These are phyloP conservation scores for Aspergillus proliferans DNA, from an alignment of 2,329 filamentous ascomycete species.

Conservation along the genomic window DNA sequence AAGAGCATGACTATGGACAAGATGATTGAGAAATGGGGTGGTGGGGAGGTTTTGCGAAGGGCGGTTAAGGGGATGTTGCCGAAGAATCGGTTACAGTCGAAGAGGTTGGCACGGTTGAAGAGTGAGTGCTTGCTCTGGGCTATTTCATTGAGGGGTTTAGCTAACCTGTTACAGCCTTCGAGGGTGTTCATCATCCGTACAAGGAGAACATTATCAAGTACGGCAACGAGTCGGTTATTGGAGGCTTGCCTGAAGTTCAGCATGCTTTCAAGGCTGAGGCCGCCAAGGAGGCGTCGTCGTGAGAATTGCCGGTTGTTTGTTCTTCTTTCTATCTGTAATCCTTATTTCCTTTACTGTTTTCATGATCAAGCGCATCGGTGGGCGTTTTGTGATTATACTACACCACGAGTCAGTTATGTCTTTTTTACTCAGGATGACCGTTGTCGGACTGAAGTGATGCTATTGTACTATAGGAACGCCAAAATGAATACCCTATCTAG, in stretches of 20 bases:
- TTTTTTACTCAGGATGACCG: neutral
- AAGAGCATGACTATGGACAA: conserved; percentile 89
- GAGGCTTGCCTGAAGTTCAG: conserved; percentile 29
- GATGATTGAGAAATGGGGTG: conserved; percentile 90
- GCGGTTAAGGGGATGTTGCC: conserved; percentile 96
- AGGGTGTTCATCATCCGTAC: conserved; percentile 87
- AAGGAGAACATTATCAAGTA: conserved; percentile 78
- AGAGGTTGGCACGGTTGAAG: conserved; percentile 81
- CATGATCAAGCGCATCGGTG: conserved; percentile 36
- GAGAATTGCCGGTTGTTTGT: conserved; percentile 3
- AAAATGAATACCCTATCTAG: conserved; percentile 12
- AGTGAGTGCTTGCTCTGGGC: conserved; percentile 36
- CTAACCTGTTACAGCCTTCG: conserved; percentile 59
- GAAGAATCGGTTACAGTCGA: conserved; percentile 88
- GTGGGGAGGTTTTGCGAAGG: conserved; percentile 80
- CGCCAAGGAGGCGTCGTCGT: conserved; percentile 21
- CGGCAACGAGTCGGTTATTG: conserved; percentile 47
- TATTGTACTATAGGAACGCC: conserved; percentile 6
- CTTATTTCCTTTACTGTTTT: conserved; percentile 12
- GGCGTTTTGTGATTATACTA: conserved; percentile 22
- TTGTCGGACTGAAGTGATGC: conserved; percentile 1
- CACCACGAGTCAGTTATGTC: neutral
- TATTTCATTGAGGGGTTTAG: neutral
- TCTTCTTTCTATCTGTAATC: conserved; percentile 6
- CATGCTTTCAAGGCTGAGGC: conserved; percentile 31